Evolutionary conservation across 345 rosid genomes (phyloP).

Genomic region (Heritiera littoralis): DNA sequence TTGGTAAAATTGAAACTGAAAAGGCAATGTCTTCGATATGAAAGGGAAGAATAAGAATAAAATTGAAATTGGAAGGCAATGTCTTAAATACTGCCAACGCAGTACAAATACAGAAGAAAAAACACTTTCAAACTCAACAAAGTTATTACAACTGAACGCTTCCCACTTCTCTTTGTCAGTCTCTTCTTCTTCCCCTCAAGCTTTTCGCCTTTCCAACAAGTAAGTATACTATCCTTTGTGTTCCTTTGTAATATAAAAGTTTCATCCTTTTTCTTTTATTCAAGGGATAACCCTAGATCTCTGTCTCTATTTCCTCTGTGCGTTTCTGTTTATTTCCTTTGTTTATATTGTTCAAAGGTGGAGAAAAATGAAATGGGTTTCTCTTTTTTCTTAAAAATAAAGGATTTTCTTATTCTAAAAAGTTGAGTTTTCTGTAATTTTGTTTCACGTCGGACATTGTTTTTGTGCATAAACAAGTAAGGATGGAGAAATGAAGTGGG

Average conservation of each 20-base stretch:
- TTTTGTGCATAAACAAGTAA: background rate
- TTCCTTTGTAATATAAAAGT: background rate
- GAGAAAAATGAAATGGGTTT: background rate
- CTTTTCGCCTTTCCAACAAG: conserved; percentile 1
- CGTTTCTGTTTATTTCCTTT: background rate
- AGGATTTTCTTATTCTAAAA: background rate
- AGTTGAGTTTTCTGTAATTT: background rate
- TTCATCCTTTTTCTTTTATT: background rate
- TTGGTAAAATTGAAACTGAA: too few relatives aligned
- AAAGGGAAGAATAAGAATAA: too few relatives aligned
- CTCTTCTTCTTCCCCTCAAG: background rate
- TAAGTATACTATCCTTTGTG: background rate
- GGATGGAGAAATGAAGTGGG: background rate
- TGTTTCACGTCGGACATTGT: background rate
- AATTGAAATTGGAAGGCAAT: too few relatives aligned
- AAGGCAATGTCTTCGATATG: too few relatives aligned
- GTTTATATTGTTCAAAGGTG: background rate
- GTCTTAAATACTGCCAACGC: background rate
- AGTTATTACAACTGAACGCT: background rate
- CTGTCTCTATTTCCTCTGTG: background rate
- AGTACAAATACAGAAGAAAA: background rate
- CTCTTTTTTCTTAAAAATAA: background rate
- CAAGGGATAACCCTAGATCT: background rate
- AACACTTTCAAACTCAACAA: background rate
- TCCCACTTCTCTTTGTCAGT: background rate